Base-by-base conservation (phyloP, 257 asterid species). In the Parsonsia alboflavescens region DNA sequence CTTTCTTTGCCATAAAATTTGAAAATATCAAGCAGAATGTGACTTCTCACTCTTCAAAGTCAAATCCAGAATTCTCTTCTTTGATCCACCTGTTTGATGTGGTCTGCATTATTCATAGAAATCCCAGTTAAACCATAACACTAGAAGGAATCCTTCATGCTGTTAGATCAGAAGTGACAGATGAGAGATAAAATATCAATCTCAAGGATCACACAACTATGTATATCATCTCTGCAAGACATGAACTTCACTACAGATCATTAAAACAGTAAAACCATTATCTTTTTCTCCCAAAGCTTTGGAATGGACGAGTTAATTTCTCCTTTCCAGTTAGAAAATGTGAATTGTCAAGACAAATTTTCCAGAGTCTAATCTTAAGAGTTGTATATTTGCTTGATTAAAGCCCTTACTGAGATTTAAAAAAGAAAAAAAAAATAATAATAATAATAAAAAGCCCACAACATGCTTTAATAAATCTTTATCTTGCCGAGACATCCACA, bases 1-100 rank as follows among this genome's bases (percentile, higher is more conserved):
- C 97, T 72, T 83, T 94, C 80, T 76, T 92, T 69, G 86, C 97
- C 97, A 65, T 65, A 62, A 41, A 21, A 61, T 41, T 28, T 61
- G 41, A 41, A 61, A 61, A 36, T 24, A 16, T 62, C 68, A 62
- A 62, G 68, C 16, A 62, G 24, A 63, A n/a, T 0, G 22, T 4
- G 5, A 33, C 69, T 5, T 61, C n/a, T 16, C 58, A 52, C 26
- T 63, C 48, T 64, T 44, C 49, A 64, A 64, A 64, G 19, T 36
- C 49, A 28, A 53, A 61, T 28, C 45, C 11, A 62, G 30, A 30
- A 13, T 39, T 26, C n/a, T 30, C 67, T 42, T 61, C 44, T 61
- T 28, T 61, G 44, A 61, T 30, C 24, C 70, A 36, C 70, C 70
- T 64, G 19, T 65, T 65, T 65, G 30, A 39, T 39, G 48, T 10